Evolutionary conservation across 2,329 filamentous ascomycete species (phyloP).

Genomic region (Cladosporium sp.): DNA sequence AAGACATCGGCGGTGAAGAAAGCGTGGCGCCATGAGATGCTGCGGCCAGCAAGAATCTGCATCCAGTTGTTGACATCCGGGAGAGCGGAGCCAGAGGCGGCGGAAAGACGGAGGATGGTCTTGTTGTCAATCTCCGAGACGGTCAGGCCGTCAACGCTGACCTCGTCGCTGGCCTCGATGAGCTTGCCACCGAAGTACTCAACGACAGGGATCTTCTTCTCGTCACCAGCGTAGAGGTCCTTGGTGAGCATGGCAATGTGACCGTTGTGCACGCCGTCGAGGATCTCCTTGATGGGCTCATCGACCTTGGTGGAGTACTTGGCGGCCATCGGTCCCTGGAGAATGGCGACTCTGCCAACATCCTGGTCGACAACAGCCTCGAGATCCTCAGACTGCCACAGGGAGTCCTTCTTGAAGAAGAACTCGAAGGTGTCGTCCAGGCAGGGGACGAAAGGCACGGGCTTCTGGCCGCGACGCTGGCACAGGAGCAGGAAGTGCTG

Average conservation of each 20-base stretch:
- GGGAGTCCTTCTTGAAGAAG: constrained; percentile 99
- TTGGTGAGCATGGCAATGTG: constrained; percentile 75
- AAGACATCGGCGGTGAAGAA: constrained; percentile 90
- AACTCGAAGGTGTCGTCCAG: constrained; percentile 97
- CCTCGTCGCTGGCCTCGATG: constrained; percentile 62
- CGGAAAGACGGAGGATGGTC: constrained; percentile 76
- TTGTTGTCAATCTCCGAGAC: constrained; percentile 74
- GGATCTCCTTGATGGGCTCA: constrained; percentile 89
- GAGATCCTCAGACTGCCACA: constrained; percentile 98
- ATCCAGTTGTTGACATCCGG: constrained; percentile 81
- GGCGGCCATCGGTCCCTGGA: constrained; percentile 88
- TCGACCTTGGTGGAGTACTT: constrained; percentile 86
- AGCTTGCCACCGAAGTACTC: constrained; percentile 95
- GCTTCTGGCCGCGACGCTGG: constrained; percentile 88
- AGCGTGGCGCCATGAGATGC: constrained; percentile 88
- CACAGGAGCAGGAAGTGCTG: constrained; percentile 94
- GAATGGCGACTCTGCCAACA: constrained; percentile 89
- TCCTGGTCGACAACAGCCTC: constrained; percentile 95
- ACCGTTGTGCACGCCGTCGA: constrained; percentile 80
- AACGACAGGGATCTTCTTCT: constrained; percentile 68
- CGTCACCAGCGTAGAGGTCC: constrained; percentile 73
- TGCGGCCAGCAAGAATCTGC: constrained; percentile 75
- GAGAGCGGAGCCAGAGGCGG: constrained; percentile 64
- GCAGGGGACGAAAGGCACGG: constrained; percentile 90
- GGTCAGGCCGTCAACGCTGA: constrained; percentile 79